phyloP scores from a whole-genome alignment of 352 stramenopile genomes.

The Phytophthora pinifolia region DNA sequence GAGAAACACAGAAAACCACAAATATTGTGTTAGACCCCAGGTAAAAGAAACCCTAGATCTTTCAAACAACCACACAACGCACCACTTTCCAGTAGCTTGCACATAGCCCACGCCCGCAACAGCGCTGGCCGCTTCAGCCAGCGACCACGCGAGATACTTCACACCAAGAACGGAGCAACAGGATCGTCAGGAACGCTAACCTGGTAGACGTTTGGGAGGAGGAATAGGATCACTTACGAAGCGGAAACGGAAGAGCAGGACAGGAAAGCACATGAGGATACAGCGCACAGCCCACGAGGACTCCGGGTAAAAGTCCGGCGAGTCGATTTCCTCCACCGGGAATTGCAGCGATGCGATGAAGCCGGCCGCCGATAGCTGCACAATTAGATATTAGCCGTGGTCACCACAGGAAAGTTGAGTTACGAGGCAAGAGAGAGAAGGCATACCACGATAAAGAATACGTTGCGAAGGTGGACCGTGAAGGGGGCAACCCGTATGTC shows the following conservation, averaged over 20 bases:
- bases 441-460: conserved; percentile 74
- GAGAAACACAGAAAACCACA: background rate
- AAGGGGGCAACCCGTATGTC: conserved; percentile 64
- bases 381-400: background rate
- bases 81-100: conserved; percentile 76
- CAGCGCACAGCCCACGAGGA: conserved; percentile 60
- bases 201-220: background rate
- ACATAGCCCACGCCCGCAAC: conserved; percentile 82
- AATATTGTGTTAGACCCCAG: background rate
- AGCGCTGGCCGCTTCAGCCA: conserved; percentile 73
- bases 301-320: conserved; percentile 68
- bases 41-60: background rate
- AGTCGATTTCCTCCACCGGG: conserved; percentile 81
- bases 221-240: conserved; percentile 52
- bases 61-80: background rate
- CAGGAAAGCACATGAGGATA: conserved; percentile 67
- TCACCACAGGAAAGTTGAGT: background rate
- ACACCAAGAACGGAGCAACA: background rate
- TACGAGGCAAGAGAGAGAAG: background rate
- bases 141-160: conserved; percentile 88
- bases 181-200: conserved; percentile 3
- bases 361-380: conserved; percentile 61
- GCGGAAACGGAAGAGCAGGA: conserved; percentile 84
- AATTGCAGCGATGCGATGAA: conserved; percentile 78
- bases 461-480: conserved; percentile 65